Evolutionary conservation across 208 protist genomes (phyloP), one percentile per base, ranked within the genome.

Genomic region (Leishmania gerbilli): DNA sequence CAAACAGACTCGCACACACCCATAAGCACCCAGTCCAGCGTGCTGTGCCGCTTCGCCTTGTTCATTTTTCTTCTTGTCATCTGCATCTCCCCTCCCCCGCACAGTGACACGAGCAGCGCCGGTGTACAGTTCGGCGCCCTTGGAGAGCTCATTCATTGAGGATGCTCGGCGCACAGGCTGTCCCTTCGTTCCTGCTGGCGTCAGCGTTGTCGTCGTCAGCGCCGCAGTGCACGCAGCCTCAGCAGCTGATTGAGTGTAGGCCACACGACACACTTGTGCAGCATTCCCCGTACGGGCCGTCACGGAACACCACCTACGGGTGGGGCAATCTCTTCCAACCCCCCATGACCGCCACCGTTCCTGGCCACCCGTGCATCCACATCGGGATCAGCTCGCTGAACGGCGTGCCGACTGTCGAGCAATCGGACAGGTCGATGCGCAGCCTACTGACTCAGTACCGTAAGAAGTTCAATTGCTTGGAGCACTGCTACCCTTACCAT

Each of bases 401-500:
- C 53, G 87, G 78, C 8, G 91, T 96, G 2, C 89, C 92, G 7
- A 84, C 80, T 17, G 53, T 83, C 2, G 90, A 85, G 19, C 88
- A 84, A 69, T 74, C 79, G 6, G 90, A 94, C 67, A 87, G 91
- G 51, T 87, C 80, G 67, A 95, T 96, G 91, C 78, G 74, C 45
- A 87, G 80, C 40, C 85, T 96, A 4, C 77, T 96, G 58, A 24
- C 49, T 64, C 82, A 86, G 68, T 96, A 96, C 74, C 71, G 80
- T 0, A 84, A 75, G 53, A 92, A 93, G 79, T 96, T 96, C 80
- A 86, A 88, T 81, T 91, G 84, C 76, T 89, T 96, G 15, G 92
- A 95, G 82, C 92, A 96, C 85, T 96, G 92, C 82, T 93, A 96
- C 79, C 87, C 91, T 19, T 96, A 88, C 72, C 91, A 96, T 82